A percentile compares a stretch with the other conserved stretches of the same genome.
These are phyloP conservation scores for Gynochthodes officinalis DNA, from an alignment of 257 asterid species.

Conservation along the genomic window DNA sequence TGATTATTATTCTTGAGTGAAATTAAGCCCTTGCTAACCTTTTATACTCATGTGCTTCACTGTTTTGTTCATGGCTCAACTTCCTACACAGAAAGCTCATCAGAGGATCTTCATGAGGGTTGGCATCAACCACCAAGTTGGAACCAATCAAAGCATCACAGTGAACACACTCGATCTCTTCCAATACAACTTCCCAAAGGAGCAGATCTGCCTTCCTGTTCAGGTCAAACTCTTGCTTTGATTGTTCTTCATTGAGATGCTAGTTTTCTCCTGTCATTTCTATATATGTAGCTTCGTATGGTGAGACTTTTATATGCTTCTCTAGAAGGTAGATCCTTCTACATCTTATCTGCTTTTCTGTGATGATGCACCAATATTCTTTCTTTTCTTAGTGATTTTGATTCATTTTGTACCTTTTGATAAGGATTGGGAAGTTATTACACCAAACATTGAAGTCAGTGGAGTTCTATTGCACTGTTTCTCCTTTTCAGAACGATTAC, in stretches of 20 bases:
- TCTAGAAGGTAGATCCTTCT: neutral
- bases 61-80: constrained; percentile 18
- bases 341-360: neutral
- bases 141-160: constrained; percentile 54
- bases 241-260: neutral
- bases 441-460: no score
- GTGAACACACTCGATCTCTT: constrained; percentile 56
- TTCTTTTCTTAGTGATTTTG: neutral
- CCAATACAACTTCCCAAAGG: constrained; percentile 90
- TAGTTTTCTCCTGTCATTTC: neutral
- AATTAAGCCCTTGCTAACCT: neutral
- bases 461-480: neutral
- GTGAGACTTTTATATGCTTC: neutral
- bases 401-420: neutral
- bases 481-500: neutral
- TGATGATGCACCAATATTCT: neutral
- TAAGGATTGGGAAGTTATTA: neutral
- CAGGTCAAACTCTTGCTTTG: constrained; percentile 52
- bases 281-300: neutral
- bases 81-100: constrained; percentile 45
- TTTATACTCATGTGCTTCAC: neutral
- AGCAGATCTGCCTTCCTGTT: constrained; percentile 89
- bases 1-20: neutral
- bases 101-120: constrained; percentile 53
- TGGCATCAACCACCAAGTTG: constrained; percentile 48